Evolutionary conservation across 306 rosid species (phyloP).

Genomic region (Prunus armeniaca): DNA sequence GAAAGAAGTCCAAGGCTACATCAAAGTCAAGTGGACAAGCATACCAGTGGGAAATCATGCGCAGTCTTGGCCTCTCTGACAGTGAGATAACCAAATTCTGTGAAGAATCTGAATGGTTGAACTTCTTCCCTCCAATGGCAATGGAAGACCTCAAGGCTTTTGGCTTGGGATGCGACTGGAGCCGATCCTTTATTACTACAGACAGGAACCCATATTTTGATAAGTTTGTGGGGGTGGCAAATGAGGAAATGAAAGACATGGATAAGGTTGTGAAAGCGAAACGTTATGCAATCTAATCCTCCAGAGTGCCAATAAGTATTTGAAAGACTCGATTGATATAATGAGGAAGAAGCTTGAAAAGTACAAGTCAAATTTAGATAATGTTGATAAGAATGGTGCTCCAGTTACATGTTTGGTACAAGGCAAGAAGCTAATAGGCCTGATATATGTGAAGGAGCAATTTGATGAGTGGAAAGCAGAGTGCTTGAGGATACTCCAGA

Average conservation of each 20-base stretch:
- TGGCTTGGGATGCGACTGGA: slow-evolving; percentile 47
- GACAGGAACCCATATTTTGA: slow-evolving; percentile 75
- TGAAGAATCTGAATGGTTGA: slow-evolving; percentile 72
- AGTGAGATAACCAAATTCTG: slow-evolving; percentile 64
- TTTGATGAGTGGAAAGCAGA: slow-evolving; percentile 87
- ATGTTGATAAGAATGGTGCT: slow-evolving; percentile 55
- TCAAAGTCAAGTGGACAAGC: slow-evolving; percentile 67
- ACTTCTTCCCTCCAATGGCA: slow-evolving; percentile 85
- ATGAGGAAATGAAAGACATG: slow-evolving; percentile 80
- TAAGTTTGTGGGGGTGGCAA: slow-evolving; percentile 85
- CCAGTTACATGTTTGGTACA: slow-evolving; percentile 42
- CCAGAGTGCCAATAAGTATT: slow-evolving; percentile 74
- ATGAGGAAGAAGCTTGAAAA: slow-evolving; percentile 89
- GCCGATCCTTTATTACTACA: slow-evolving; percentile 58
- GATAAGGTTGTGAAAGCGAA: slow-evolving; percentile 91
- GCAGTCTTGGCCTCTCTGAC: slow-evolving; percentile 80
- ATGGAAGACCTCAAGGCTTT: slow-evolving; percentile 86
- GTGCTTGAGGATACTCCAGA: slow-evolving; percentile 63
- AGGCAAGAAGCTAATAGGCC: slow-evolving; percentile 42
- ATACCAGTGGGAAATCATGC: slow-evolving; percentile 92
- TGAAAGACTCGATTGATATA: slow-evolving; percentile 73
- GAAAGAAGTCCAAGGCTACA: slow-evolving; percentile 82
- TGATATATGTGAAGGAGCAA: slow-evolving; percentile 75
- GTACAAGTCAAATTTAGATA: slow-evolving; percentile 68
- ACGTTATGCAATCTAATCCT: slow-evolving; percentile 66